Evolutionary conservation across 2,329 filamentous ascomycete species (phyloP).

Genomic region (Madurella fahalii): DNA sequence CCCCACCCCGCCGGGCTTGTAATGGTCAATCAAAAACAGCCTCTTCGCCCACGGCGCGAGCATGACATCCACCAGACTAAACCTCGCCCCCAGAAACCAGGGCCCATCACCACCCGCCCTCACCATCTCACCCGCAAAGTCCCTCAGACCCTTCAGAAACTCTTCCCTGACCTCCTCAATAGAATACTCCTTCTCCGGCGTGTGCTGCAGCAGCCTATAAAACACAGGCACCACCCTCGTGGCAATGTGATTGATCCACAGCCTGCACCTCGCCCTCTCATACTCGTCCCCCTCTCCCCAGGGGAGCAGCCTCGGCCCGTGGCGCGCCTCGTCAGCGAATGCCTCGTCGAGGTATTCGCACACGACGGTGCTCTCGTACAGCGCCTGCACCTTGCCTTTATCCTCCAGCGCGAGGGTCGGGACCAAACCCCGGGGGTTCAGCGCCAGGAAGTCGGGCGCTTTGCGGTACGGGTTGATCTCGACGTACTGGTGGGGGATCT

Average conservation of each 20-base stretch:
- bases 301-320: conserved; percentile 53
- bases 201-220: conserved; percentile 59
- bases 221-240: conserved; percentile 64
- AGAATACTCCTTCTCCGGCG: conserved; percentile 43
- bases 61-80: conserved; percentile 66
- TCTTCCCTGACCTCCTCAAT: conserved; percentile 53
- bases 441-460: conserved; percentile 58
- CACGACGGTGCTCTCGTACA: conserved; percentile 70
- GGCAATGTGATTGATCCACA: conserved; percentile 72
- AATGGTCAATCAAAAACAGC: conserved; percentile 71
- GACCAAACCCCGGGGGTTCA: conserved; percentile 73
- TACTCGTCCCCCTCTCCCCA: conserved; percentile 43
- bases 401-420: conserved; percentile 59
- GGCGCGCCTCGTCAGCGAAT: conserved; percentile 44
- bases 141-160: conserved; percentile 55
- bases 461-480: conserved; percentile 79
- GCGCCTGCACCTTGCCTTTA: conserved; percentile 44
- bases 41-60: conserved; percentile 70
- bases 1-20: conserved; percentile 55
- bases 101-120: conserved; percentile 47
- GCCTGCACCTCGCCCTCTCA: conserved; percentile 58
- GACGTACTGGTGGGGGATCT: conserved; percentile 69
- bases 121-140: conserved; percentile 63
- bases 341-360: conserved; percentile 74
- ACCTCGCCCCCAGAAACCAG: conserved; percentile 61